These are phyloP conservation scores for maize (Zea mays) DNA, from an alignment of 176 grass and related monocot genomes.

Conservation along the genomic window Zm-B73-REFERENCE-NAM-5.0 NC_050097.1:160668501-160669000, in stretches of 20 bases:
- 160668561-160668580: slow-evolving; percentile 27
- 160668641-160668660: slow-evolving; percentile 23
- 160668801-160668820: slow-evolving; percentile 18
- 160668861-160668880: slow-evolving; percentile 30
- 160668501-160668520: no score
- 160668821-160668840: slow-evolving; percentile 5
- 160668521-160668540: not conserved
- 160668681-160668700: slow-evolving; percentile 26
- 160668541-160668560: slow-evolving; percentile 11
- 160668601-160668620: slow-evolving; percentile 6
- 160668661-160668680: slow-evolving; percentile 48
- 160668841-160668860: slow-evolving; percentile 2
- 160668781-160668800: slow-evolving; percentile 6
- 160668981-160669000: slow-evolving; percentile 55
- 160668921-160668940: slow-evolving; percentile 46
- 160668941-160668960: slow-evolving; percentile 35
- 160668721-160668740: slow-evolving; percentile 29
- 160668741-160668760: not conserved
- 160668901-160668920: slow-evolving; percentile 55
- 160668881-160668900: slow-evolving; percentile 50
- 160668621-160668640: slow-evolving; percentile 32
- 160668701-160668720: slow-evolving; percentile 26
- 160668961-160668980: slow-evolving; percentile 49
- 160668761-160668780: not conserved
- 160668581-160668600: not conserved